These are phyloP conservation scores for Immersiella caudata DNA, from an alignment of 495 filamentous ascomycete species.

Conservation along the genomic window DNA sequence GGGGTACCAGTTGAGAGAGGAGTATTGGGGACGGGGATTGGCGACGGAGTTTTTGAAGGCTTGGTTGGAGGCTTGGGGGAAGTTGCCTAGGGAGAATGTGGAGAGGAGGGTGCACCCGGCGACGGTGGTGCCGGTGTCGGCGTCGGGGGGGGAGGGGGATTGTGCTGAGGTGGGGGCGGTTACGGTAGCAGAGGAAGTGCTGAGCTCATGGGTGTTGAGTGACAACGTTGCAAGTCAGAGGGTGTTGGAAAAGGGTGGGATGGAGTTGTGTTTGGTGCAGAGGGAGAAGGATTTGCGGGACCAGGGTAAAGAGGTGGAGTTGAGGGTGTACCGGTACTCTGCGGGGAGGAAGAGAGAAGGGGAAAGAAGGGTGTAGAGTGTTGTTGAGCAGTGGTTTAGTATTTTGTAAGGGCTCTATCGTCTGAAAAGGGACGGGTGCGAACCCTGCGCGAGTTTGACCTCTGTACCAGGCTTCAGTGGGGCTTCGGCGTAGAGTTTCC, in stretches of 20 bases:
- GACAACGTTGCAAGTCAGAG: not conserved
- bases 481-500: too few relatives aligned
- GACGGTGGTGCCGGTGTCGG: not conserved
- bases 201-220: not conserved
- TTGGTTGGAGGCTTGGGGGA: not conserved
- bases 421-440: too few relatives aligned
- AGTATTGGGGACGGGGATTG: not conserved
- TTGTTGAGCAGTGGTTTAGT: too few relatives aligned
- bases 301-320: not conserved
- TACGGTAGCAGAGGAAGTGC: not conserved
- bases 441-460: too few relatives aligned
- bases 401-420: too few relatives aligned
- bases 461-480: too few relatives aligned
- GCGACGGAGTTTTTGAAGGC: slow-evolving; percentile 3
- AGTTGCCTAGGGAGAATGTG: not conserved
- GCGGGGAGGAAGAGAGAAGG: not conserved
- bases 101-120: not conserved
- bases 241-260: not conserved
- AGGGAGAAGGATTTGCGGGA: not conserved
- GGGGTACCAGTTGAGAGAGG: not conserved
- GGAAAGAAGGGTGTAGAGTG: too few relatives aligned
- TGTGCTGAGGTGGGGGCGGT: too few relatives aligned
- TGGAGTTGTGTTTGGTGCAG: not conserved
- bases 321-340: not conserved
- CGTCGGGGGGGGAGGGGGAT: not conserved